These are phyloP conservation scores for Isoetes taiwanensis DNA, from an alignment of 75 land plant species.

Conservation along the genomic window DNA sequence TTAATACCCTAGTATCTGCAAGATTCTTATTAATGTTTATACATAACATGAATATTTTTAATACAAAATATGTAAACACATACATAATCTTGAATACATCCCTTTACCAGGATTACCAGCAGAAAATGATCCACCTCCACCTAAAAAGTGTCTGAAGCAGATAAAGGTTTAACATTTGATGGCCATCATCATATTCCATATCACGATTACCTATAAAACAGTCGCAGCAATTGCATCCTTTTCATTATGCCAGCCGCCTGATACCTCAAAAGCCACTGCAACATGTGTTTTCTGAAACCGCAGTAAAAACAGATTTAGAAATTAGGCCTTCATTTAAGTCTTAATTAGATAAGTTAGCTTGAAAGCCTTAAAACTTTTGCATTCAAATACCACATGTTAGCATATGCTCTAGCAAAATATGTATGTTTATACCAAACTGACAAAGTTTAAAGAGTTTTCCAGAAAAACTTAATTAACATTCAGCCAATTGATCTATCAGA, in stretches of 20 bases:
- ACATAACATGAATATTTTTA: background rate
- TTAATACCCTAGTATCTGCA: background rate
- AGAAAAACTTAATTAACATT: too few species aligned
- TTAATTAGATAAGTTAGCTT: too few species aligned
- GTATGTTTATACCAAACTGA: too few species aligned
- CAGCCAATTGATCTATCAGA: background rate
- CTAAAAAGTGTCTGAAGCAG: background rate
- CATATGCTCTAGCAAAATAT: too few species aligned
- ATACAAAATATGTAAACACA: background rate
- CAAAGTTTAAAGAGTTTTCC: too few species aligned
- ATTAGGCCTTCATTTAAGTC: background rate
- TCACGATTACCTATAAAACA: background rate
- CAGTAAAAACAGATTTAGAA: background rate
- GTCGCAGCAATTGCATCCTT: background rate
- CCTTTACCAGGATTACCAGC: background rate
- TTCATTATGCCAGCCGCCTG: conserved; percentile 5
- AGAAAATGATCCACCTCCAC: conserved; percentile 6
- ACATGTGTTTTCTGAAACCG: background rate
- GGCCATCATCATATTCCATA: too few species aligned
- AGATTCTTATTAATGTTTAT: background rate
- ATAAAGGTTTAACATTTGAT: too few species aligned
- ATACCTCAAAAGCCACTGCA: background rate
- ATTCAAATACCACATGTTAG: too few species aligned
- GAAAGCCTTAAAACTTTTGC: too few species aligned
- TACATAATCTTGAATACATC: conserved; percentile 1